Evolutionary conservation across 2,329 filamentous ascomycete genomes (phyloP), one percentile per base, ranked within the genome.

Genomic region (Fusarium hainanense): DNA sequence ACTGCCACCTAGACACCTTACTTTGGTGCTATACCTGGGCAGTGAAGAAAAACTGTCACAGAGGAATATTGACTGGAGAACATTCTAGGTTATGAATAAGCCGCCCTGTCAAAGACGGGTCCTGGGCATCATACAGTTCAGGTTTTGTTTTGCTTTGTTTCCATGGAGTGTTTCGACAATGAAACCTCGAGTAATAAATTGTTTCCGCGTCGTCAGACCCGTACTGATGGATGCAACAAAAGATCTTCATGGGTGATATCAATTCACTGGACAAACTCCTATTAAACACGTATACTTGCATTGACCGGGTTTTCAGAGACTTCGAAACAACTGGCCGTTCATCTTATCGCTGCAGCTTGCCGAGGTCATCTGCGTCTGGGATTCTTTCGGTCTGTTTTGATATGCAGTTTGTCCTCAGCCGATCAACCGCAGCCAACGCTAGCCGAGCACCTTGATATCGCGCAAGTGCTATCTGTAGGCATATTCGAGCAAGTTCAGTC

Each of bases 231-330:
- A 58, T 23, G 21, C 13, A 51, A 10, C 16, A 25, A 30, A 16
- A 41, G 58, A 63, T 49, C 37, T 30, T n/a, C 34, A 30, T 27
- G 10, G 20, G 27, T 46, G 23, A 30, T 60, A 40, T 28, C 20
- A 48, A 28, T 21, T 46, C n/a, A 34, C 27, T 56, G 32, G 11
- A 47, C 27, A 46, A 42, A 60, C 56, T 60, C 54, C 40, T 60
- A 66, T 61, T 54, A 50, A 50, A 55, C 59, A 61, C 46, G 50
- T 61, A 54, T 52, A 41, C 41, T 49, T 57, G 66, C 44, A 55
- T 58, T 41, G 9, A 49, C 61, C 18, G 10, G 30, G 34, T 18
- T 40, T 42, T 14, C 16, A 23, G 11, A 40, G 14, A 16, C 28
- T 27, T 6, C 16, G 18, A 49, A 34, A 54, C 13, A 20, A 66